These are phyloP conservation scores for Ophiocordyceps polyrhachis-furcata DNA, from an alignment of 2,329 filamentous ascomycete species.

Conservation along the genomic window DNA sequence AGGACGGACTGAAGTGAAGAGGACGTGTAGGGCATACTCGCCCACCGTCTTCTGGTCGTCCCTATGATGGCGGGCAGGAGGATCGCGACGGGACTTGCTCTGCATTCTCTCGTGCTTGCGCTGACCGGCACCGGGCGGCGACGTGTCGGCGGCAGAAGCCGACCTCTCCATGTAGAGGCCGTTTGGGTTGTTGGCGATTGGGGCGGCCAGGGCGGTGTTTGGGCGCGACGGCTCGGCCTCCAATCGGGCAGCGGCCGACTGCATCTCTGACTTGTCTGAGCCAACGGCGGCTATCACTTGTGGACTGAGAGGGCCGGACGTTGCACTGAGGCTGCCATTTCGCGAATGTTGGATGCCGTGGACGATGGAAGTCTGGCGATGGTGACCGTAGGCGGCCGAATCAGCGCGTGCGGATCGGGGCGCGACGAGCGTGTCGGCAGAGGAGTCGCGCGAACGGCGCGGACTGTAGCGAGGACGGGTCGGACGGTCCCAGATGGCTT, in stretches of 20 bases:
- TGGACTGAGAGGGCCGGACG: conserved; percentile 71
- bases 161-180: conserved; percentile 22
- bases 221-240: conserved; percentile 28
- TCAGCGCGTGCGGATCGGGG: conserved; percentile 15
- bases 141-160: conserved; percentile 26
- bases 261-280: conserved; percentile 33
- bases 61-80: conserved; percentile 45
- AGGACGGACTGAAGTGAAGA: conserved; percentile 67
- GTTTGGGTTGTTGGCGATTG: conserved; percentile 6
- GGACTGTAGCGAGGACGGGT: conserved; percentile 27
- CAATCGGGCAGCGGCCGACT: conserved; percentile 22
- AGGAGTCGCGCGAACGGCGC: conserved; percentile 34
- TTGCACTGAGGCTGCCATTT: conserved; percentile 72
- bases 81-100: conserved; percentile 51
- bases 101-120: conserved; percentile 42
- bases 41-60: not conserved
- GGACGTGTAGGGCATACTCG: conserved; percentile 26
- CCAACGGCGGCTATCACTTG: conserved; percentile 57
- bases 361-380: conserved; percentile 91
- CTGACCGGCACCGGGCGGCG: conserved; percentile 23
- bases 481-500: conserved; percentile 30
- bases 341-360: conserved; percentile 86
- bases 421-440: conserved; percentile 30
- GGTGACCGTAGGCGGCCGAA: conserved; percentile 53
- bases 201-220: conserved; percentile 28